These are phyloP conservation scores for Phytopythium ostracodes DNA, from an alignment of 352 stramenopile species.

Conservation along the genomic window DNA sequence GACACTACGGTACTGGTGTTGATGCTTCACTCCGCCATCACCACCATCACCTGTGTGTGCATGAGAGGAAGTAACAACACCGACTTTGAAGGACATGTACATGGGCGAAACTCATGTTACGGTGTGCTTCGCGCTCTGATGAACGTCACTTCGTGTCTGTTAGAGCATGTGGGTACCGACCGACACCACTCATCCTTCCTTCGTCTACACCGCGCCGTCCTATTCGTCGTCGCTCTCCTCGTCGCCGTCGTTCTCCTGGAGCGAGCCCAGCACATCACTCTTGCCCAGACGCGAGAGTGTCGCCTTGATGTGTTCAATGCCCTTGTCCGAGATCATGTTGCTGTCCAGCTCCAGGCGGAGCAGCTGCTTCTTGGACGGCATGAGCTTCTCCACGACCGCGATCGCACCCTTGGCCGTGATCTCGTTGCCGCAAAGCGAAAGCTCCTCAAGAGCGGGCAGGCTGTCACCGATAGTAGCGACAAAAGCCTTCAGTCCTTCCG, in stretches of 20 bases:
- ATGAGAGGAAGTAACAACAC: too few species aligned
- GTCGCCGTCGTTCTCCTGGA: constrained; percentile 84
- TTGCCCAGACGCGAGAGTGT: constrained; percentile 46
- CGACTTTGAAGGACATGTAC: too few species aligned
- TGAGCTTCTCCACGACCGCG: constrained; percentile 39
- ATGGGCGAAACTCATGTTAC: background rate
- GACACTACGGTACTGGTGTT: too few species aligned
- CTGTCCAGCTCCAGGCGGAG: constrained; percentile 51
- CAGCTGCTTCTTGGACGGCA: constrained; percentile 39
- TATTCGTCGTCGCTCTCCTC: constrained; percentile 50
- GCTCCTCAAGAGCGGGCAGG: constrained; percentile 36
- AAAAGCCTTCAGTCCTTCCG: constrained; percentile 40
- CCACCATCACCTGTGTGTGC: too few species aligned
- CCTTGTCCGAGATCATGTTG: constrained; percentile 77
- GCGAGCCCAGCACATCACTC: constrained; percentile 48
- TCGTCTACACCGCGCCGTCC: background rate
- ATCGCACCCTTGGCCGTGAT: constrained; percentile 73
- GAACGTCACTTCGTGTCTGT: background rate
- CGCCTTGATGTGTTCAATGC: constrained; percentile 37
- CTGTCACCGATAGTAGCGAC: constrained; percentile 21
- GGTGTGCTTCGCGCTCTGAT: background rate
- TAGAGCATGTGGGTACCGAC: too few species aligned
- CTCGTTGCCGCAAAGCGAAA: constrained; percentile 70
- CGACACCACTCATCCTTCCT: background rate
- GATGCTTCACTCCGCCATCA: too few species aligned